These are phyloP conservation scores for Azolla pinnata DNA, from an alignment of 75 land plant species.

Conservation along the genomic window DNA sequence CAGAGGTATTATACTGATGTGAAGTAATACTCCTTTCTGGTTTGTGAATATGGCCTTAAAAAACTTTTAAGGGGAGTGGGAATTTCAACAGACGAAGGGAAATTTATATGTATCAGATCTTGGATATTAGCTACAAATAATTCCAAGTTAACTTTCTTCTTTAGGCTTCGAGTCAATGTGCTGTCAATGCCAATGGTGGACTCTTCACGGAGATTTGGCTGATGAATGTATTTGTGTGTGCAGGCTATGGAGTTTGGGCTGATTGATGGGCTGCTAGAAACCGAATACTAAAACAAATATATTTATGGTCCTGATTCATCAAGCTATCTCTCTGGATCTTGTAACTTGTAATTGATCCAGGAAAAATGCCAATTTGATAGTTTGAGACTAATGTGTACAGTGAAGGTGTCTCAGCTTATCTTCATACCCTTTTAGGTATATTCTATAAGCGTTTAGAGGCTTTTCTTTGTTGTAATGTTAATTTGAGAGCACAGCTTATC, in stretches of 20 bases:
- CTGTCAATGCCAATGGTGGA: not conserved
- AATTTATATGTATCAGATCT: not conserved
- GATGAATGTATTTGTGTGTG: not conserved
- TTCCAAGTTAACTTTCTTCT: not conserved
- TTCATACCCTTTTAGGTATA: not conserved
- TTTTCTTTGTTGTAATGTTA: not conserved
- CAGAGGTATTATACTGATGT: too few species aligned
- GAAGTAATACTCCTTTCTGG: too few species aligned
- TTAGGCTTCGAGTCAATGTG: not conserved
- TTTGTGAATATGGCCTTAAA: not conserved
- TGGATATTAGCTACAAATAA: not conserved
- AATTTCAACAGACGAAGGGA: not conserved
- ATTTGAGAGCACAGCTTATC: too few species aligned
- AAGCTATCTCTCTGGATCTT: not conserved
- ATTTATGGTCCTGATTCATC: not conserved
- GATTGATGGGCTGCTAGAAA: conserved; percentile 83
- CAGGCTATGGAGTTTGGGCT: conserved; percentile 95
- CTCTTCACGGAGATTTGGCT: not conserved
- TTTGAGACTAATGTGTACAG: not conserved
- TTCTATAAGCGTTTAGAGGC: not conserved
- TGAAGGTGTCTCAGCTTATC: too few species aligned
- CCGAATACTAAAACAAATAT: conserved; percentile 42
- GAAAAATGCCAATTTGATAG: not conserved
- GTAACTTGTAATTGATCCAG: not conserved
- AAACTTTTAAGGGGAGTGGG: not conserved